Evolutionary conservation across 805 yeast species (phyloP).

Genomic region (Scheffersomyces spartinae): DNA sequence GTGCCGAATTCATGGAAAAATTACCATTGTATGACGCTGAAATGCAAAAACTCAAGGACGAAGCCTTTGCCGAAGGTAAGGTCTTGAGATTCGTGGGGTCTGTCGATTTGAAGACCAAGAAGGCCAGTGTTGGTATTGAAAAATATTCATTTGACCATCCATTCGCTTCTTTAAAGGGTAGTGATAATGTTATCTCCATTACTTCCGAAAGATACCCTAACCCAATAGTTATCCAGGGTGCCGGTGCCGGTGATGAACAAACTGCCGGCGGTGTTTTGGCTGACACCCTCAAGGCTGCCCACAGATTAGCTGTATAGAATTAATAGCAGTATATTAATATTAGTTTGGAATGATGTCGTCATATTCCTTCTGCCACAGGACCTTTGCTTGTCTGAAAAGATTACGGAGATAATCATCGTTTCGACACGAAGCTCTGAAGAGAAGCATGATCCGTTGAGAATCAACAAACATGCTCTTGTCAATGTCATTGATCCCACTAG

Average conservation of each 20-base stretch:
- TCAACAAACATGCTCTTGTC: constrained; percentile 32
- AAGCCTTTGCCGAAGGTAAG: constrained; percentile 72
- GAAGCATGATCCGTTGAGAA: constrained; percentile 64
- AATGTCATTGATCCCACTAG: constrained; percentile 8
- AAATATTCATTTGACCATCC: constrained; percentile 87
- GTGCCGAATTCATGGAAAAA: constrained; percentile 66
- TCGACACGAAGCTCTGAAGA: constrained; percentile 52
- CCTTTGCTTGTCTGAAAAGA: constrained; percentile 50
- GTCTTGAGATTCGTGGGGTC: constrained; percentile 91
- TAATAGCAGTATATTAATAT: constrained; percentile 2
- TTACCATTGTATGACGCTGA: constrained; percentile 78
- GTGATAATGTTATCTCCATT: constrained; percentile 91
- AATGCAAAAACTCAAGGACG: constrained; percentile 63
- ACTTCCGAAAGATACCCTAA: constrained; percentile 84
- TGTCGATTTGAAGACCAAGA: constrained; percentile 62
- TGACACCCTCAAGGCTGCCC: constrained; percentile 85
- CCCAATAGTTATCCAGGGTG: constrained; percentile 95
- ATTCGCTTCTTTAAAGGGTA: constrained; percentile 89
- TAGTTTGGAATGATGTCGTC: too few relatives aligned
- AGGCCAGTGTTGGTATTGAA: constrained; percentile 77
- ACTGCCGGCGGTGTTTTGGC: constrained; percentile 86
- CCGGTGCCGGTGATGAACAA: constrained; percentile 79
- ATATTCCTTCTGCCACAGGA: constrained; percentile 27
- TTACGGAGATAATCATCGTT: constrained; percentile 35
- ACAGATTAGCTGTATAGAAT: constrained; percentile 49